Base-by-base conservation (phyloP, 2,329 filamentous ascomycete genomes). In the Exophiala phaeomuriformis region DNA sequence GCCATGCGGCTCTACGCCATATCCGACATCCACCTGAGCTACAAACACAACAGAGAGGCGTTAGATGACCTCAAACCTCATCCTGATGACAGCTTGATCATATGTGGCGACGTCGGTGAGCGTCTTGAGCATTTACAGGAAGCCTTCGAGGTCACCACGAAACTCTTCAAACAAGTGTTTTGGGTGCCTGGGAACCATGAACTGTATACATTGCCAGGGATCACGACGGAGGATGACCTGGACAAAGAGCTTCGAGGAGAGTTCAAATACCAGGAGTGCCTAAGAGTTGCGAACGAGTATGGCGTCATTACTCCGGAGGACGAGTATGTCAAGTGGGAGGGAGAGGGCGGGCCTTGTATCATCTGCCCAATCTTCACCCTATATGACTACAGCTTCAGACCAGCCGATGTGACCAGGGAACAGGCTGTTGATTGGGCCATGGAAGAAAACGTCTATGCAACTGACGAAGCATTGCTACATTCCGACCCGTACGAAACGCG, bases 151-250 rank as follows among this genome's bases (percentile, higher is more conserved):
- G 33, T 62, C 33, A 59, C 61, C 6, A 61, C 60, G n/a, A 50
- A 57, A 28, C 56, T 61, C 33, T 63, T 63, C 60, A 62, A 61
- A 42, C 57, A 60, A 40, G 61, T 63, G 30, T 62, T 61, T 35
- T 81, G 79, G 79, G 74, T 74, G 5, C 78, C 77, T 0, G 78
- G 78, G 3, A 81, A 81, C 62, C 78, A 81, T 59, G 78, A 81
- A 67, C 71, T 82, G 6, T 82, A 81, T 64, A 78, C 75, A 1
- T 63, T 79, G 49, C 69, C 71, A 28, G 53, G 56, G 1, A 32
- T 50, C 40, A 50, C 55, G 4, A 52, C 47, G 29, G 55, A 59
- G 27, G 59, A 60, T n/a, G 51, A 55, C 32, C 30, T 57, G 19
- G 54, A 59, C 47, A 47, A 57, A 41, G 64, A 68, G 55, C 66